Conservation (phyloP, 78 protist genomes). For the slime mould (Dictyostelium discoideum) region DNA sequence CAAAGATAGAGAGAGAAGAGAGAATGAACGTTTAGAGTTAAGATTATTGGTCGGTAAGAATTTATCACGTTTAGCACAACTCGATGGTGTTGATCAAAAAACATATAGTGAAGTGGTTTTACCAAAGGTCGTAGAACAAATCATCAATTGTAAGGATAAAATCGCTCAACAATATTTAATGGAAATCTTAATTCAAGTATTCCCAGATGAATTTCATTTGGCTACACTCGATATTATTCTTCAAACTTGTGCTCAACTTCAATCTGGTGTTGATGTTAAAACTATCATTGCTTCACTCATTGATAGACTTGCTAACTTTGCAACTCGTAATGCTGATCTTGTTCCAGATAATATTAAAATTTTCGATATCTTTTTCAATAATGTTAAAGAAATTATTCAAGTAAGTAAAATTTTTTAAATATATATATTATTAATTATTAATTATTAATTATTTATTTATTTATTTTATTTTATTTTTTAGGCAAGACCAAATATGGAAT, state of each 20-base stretch:
- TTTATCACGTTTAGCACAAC: slow-evolving; percentile 90
- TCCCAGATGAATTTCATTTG: slow-evolving; percentile 98
- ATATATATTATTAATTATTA: too few species aligned
- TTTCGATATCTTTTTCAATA: slow-evolving; percentile 85
- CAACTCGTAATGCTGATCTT: slow-evolving; percentile 34
- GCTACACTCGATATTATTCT: slow-evolving; percentile 89
- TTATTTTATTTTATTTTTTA: background rate
- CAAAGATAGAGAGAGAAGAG: slow-evolving; percentile 89
- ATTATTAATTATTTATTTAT: too few species aligned
- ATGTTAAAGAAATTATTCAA: slow-evolving; percentile 67
- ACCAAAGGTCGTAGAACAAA: slow-evolving; percentile 89
- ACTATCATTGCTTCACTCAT: slow-evolving; percentile 88
- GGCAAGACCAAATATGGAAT: slow-evolving; percentile 82
- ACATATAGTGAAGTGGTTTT: slow-evolving; percentile 75
- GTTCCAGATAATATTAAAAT: slow-evolving; percentile 82
- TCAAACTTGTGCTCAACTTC: slow-evolving; percentile 83
- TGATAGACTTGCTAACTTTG: slow-evolving; percentile 92
- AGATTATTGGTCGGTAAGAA: slow-evolving; percentile 95
- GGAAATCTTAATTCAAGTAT: slow-evolving; percentile 96
- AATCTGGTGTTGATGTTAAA: slow-evolving; percentile 92
- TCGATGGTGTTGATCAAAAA: slow-evolving; percentile 92
- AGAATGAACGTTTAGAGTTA: slow-evolving; percentile 94
- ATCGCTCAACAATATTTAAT: slow-evolving; percentile 98
- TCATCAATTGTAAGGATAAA: slow-evolving; percentile 94
- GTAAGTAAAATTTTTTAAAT: too few species aligned